Evolutionary conservation across 768 basidiomycete species (phyloP).

Genomic region (Phallus indusiatus): DNA sequence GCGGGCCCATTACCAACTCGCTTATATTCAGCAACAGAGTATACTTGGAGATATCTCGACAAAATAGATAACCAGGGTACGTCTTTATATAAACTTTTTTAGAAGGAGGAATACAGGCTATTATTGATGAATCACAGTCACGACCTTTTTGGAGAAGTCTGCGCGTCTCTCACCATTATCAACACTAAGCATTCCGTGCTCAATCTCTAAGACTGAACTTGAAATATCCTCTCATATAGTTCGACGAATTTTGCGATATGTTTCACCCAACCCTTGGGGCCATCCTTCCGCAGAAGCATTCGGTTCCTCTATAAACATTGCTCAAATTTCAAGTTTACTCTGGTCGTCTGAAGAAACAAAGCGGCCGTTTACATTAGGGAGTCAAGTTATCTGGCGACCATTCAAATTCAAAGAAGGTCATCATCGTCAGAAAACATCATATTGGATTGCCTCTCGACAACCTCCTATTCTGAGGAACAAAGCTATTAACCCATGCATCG

Average conservation of each 20-base stretch:
- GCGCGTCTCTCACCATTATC: constrained; percentile 30
- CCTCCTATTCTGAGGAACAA: constrained; percentile 21
- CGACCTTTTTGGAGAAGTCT: background rate
- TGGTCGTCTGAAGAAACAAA: constrained; percentile 15
- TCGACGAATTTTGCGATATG: constrained; percentile 47
- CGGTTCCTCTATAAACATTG: constrained; percentile 37
- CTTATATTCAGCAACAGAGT: background rate
- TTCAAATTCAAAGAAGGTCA: background rate
- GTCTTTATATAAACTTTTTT: constrained; percentile 29
- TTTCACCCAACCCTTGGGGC: constrained; percentile 74
- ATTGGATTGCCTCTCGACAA: constrained; percentile 55
- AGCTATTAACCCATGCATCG: constrained; percentile 14
- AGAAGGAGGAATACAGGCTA: constrained; percentile 25
- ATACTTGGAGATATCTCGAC: background rate
- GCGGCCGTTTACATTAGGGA: constrained; percentile 43
- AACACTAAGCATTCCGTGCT: constrained; percentile 21
- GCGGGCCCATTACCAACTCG: background rate
- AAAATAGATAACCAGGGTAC: constrained; percentile 26
- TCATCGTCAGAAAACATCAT: constrained; percentile 10
- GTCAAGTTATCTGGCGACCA: constrained; percentile 56
- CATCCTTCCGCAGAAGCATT: constrained; percentile 50
- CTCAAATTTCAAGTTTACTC: constrained; percentile 27
- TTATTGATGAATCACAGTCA: constrained; percentile 38
- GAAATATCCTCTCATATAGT: constrained; percentile 16
- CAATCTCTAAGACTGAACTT: constrained; percentile 11